Evolutionary conservation across 805 yeast genomes (phyloP), one percentile per base, ranked within the genome.

Genomic region (Zygosaccharomyces bailii): DNA sequence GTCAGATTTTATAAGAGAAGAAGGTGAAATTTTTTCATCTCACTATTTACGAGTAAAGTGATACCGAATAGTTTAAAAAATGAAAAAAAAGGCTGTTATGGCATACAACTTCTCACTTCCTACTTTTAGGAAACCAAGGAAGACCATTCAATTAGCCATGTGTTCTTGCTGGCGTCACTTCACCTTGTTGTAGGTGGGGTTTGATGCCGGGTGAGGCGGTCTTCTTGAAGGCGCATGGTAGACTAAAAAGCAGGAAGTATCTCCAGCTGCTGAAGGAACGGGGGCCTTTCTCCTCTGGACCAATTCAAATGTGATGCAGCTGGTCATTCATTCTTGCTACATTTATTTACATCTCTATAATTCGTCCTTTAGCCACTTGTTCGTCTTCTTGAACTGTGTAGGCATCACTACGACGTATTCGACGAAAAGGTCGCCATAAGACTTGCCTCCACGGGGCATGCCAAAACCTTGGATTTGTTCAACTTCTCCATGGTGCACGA

Each of bases 401-500:
- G 82, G 82, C 41, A 61, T 64, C 4, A 79, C 54, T 6, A 79
- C 71, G 13, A 61, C 62, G 52, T 76, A 78, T 27, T 78, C 76
- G 13, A 79, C 65, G 53, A 63, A 71, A 50, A 78, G 60, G 54
- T 79, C 78, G 52, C 86, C 80, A 17, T 68, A 69, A 30, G 72
- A 72, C 32, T 68, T 73, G 18, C 57, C 53, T 1, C 47, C 43
- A 11, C 32, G 24, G 2, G 98, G 98, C 97, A 93, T 88, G 18
- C 99, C 99, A 55, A 76, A 82, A 5, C 86, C 89, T 49, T 72
- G 67, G 25, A 91, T 52, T 2, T 73, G 64, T 62, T 93, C 96
- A 5, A 84, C 71, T 52, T 87, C 85, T 2, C 95, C 95, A 56
- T 80, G 69, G 35, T 68, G 51, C 1, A 86, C 80, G 7, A 72